Conservation (phyloP, 345 rosid species). For the Kandelia obovata region DNA sequence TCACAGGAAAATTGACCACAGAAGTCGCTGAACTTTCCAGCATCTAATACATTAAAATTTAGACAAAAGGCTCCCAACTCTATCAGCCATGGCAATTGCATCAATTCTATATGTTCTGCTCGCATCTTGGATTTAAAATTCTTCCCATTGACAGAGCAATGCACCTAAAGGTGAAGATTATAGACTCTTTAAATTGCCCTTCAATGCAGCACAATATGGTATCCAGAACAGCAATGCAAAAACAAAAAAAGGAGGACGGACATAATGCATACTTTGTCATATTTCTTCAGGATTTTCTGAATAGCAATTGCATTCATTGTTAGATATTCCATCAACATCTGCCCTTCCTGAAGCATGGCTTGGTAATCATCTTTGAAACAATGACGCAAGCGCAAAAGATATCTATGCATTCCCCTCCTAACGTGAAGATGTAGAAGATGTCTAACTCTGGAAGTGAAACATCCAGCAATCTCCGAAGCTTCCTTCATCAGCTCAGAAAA, state of each 20-base stretch:
- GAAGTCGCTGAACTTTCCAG: conserved; percentile 38
- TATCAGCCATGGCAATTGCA: conserved; percentile 94
- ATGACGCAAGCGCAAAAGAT: conserved; percentile 41
- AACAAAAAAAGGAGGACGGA: not conserved
- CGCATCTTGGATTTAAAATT: conserved; percentile 77
- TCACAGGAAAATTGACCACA: conserved; percentile 59
- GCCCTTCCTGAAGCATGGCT: conserved; percentile 61
- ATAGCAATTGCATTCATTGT: conserved; percentile 88
- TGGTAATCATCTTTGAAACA: conserved; percentile 63
- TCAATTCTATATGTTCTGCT: conserved; percentile 75
- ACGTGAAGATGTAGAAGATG: conserved; percentile 79
- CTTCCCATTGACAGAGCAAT: conserved; percentile 73
- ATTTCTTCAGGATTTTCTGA: conserved; percentile 86
- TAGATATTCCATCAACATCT: conserved; percentile 68
- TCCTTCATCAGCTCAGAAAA: conserved; percentile 81
- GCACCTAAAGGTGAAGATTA: conserved; percentile 48
- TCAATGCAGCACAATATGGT: not conserved
- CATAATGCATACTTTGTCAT: conserved; percentile 60
- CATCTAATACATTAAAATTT: conserved; percentile 52
- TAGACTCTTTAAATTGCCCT: not conserved
- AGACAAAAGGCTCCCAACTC: conserved; percentile 88
- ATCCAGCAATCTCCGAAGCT: conserved; percentile 75
- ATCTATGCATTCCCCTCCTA: conserved; percentile 69
- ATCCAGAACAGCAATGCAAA: conserved; percentile 5
- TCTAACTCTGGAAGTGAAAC: conserved; percentile 70